phyloP scores from a whole-genome alignment of 1,284 basidiomycete species.

The Trichosporon sp. region DNA sequence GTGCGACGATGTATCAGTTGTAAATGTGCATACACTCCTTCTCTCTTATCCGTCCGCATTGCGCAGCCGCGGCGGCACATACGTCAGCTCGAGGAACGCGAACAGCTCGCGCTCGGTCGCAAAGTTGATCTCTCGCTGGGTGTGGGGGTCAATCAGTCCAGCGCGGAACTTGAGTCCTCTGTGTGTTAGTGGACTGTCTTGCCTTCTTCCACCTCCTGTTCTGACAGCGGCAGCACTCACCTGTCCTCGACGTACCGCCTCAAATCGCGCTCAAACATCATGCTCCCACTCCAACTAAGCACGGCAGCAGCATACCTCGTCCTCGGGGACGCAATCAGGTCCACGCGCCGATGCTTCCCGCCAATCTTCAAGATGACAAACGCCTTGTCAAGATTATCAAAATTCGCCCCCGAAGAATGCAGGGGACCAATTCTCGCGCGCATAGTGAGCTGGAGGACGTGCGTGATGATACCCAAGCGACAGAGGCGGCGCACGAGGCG shows the following conservation, averaged over 20 bases:
- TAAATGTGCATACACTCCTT: neutral
- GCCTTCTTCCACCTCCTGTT: conserved; percentile 10
- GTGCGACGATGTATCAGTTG: conserved; percentile 11
- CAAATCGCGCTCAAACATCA: conserved; percentile 58
- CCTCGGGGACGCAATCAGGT: conserved; percentile 51
- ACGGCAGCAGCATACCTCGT: conserved; percentile 53
- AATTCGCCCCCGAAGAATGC: conserved; percentile 47
- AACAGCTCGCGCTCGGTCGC: conserved; percentile 54
- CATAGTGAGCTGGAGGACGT: conserved; percentile 50
- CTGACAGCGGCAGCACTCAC: conserved; percentile 24
- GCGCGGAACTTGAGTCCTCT: conserved; percentile 54
- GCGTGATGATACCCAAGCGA: conserved; percentile 49
- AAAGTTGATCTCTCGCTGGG: conserved; percentile 49
- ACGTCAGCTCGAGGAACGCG: conserved; percentile 45
- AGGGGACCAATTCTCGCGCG: conserved; percentile 37
- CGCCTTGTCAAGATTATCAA: conserved; percentile 57
- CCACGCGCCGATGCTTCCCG: conserved; percentile 50
- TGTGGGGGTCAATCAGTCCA: conserved; percentile 42
- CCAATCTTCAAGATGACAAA: conserved; percentile 45
- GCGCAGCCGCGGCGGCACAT: conserved; percentile 51
- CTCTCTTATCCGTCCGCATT: conserved; percentile 51
- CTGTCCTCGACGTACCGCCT: conserved; percentile 48
- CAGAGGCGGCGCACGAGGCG: conserved; percentile 44
- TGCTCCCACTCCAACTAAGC: conserved; percentile 55
- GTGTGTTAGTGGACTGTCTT: neutral